These are phyloP conservation scores for Sarocladium brachiariae DNA, from an alignment of 2,329 filamentous ascomycete species.

Conservation along the genomic window DNA sequence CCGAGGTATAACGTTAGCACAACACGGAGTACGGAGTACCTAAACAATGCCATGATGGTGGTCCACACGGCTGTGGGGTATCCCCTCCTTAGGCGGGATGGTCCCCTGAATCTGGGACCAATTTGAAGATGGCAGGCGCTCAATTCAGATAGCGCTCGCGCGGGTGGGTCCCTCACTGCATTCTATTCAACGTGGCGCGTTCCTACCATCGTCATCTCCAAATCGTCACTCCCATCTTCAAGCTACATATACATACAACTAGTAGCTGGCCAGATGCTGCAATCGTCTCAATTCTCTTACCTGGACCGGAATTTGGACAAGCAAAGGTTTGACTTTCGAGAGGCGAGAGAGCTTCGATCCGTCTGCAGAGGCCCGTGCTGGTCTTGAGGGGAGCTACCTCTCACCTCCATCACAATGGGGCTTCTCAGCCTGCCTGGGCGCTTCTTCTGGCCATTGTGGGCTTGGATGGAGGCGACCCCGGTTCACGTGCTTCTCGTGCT, in stretches of 20 bases:
- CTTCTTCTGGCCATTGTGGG: conserved; percentile 27
- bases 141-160: neutral
- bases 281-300: no score
- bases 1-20: no score
- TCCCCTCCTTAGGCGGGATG: neutral
- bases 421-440: conserved; percentile 26
- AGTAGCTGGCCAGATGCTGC: no score
- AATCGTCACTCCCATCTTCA: no score
- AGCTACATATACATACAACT: no score
- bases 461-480: conserved; percentile 31
- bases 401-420: conserved; percentile 13
- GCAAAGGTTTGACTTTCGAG: neutral
- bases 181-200: conserved; percentile 7
- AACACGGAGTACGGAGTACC: no score
- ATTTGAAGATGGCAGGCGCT: neutral
- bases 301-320: no score
- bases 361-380: neutral
- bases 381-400: neutral
- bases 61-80: conserved; percentile 3
- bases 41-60: neutral
- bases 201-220: neutral
- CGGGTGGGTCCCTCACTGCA: neutral
- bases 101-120: conserved; percentile 1
- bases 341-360: neutral
- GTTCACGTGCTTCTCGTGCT: conserved; percentile 30